Conservation (phyloP, 2,329 filamentous ascomycete species). For the Apiospora sp. region DNA sequence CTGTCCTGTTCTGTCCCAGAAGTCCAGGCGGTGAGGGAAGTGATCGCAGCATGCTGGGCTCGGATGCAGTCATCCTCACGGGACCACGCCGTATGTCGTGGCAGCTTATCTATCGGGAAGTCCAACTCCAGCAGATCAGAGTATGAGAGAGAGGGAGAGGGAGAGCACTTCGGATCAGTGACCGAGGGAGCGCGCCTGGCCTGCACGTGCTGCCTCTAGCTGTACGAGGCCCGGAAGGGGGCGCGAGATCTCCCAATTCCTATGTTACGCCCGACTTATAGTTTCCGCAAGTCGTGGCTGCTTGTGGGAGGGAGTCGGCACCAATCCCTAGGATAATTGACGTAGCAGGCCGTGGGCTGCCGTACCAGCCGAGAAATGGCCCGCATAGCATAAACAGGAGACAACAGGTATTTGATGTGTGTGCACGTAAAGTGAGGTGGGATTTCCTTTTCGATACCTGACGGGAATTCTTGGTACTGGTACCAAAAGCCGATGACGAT, state of each 20-base stretch:
- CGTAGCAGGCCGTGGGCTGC: slow-evolving; percentile 18
- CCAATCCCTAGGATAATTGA: slow-evolving; percentile 13
- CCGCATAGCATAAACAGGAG: not conserved
- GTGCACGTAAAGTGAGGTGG: not conserved
- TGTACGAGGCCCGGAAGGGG: slow-evolving; percentile 9
- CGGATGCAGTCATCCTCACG: slow-evolving; percentile 26
- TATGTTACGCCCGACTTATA: not conserved
- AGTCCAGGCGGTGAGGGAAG: slow-evolving; percentile 21
- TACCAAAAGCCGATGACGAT: slow-evolving; percentile 16
- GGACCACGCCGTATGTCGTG: slow-evolving; percentile 24
- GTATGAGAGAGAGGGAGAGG: no score
- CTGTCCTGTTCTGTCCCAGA: slow-evolving; percentile 3
- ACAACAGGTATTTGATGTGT: slow-evolving; percentile 10
- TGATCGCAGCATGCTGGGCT: slow-evolving; percentile 6
- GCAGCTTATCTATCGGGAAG: slow-evolving; percentile 22
- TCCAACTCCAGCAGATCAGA: not conserved
- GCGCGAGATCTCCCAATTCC: not conserved
- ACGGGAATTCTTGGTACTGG: slow-evolving; percentile 5
- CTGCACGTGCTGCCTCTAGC: slow-evolving; percentile 19
- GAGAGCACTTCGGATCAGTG: not conserved
- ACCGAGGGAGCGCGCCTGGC: slow-evolving; percentile 8
- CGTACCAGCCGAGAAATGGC: slow-evolving; percentile 20
- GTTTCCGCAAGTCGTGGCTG: not conserved
- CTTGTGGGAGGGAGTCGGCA: slow-evolving; percentile 13
- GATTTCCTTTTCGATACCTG: slow-evolving; percentile 12